These are phyloP conservation scores for Trametes sp. DNA, from an alignment of 1,284 basidiomycete species.

Conservation along the genomic window DNA sequence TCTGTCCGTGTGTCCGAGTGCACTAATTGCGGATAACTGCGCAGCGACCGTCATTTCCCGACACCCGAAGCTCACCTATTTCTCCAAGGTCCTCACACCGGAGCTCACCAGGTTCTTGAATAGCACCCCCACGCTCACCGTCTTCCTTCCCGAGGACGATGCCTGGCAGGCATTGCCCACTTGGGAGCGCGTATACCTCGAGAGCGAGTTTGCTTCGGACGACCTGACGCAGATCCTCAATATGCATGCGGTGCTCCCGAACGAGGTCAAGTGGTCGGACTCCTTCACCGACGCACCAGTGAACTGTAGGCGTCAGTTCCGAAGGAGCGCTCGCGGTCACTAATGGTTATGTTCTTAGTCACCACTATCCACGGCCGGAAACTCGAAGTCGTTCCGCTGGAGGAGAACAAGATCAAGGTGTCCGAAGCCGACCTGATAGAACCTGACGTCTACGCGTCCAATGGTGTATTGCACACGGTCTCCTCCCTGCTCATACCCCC, in stretches of 20 bases:
- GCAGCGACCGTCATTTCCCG: constrained; percentile 65
- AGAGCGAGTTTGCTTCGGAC: constrained; percentile 83
- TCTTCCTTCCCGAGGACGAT: constrained; percentile 89
- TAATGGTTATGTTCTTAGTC: constrained; percentile 51
- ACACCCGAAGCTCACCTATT: constrained; percentile 73
- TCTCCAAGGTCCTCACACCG: constrained; percentile 69
- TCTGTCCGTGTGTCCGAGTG: constrained; percentile 1
- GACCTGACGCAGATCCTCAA: constrained; percentile 82
- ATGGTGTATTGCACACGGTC: constrained; percentile 93
- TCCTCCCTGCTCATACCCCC: constrained; percentile 84
- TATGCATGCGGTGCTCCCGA: constrained; percentile 70
- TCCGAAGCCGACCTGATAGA: constrained; percentile 71
- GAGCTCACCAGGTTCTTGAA: constrained; percentile 64
- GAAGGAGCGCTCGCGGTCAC: neutral
- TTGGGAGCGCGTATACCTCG: constrained; percentile 84
- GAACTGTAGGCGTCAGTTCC: constrained; percentile 52
- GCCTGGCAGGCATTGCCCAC: constrained; percentile 76
- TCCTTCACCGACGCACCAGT: constrained; percentile 56
- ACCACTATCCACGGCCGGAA: constrained; percentile 73
- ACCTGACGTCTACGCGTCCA: constrained; percentile 90
- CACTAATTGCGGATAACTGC: constrained; percentile 19
- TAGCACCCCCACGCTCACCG: constrained; percentile 76
- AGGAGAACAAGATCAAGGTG: constrained; percentile 59
- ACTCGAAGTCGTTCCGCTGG: constrained; percentile 64
- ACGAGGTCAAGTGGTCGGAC: constrained; percentile 70